These are phyloP conservation scores for Aegilops umbellulata DNA, from an alignment of 176 grass and related monocot species.

Conservation along the genomic window DNA sequence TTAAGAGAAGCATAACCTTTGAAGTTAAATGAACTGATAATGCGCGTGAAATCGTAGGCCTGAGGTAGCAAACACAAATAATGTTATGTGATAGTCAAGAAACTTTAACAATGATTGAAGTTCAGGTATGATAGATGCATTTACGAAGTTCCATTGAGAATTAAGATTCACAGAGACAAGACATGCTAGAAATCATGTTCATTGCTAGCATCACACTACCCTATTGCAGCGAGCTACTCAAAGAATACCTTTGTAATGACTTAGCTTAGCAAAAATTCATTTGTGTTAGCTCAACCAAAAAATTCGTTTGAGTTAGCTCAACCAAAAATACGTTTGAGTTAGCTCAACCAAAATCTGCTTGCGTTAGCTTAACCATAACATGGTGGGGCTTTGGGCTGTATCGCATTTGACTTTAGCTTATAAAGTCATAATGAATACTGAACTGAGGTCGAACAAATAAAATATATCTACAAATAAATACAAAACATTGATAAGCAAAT, in stretches of 20 bases:
- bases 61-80: conserved; percentile 39
- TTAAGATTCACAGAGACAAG: not conserved
- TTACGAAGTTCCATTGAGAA: not conserved
- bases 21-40: conserved; percentile 76
- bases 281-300: not conserved
- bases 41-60: conserved; percentile 66
- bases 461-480: not conserved
- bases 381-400: not conserved
- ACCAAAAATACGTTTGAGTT: not conserved
- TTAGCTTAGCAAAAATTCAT: no score
- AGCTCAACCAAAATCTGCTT: not conserved
- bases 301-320: not conserved
- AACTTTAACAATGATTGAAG: not conserved
- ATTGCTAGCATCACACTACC: not conserved
- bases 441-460: not conserved
- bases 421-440: not conserved
- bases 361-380: not conserved
- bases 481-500: not conserved
- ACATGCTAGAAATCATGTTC: not conserved
- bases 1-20: conserved; percentile 84
- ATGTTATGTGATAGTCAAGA: conserved; percentile 5
- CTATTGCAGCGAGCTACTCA: not conserved
- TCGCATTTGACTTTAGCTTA: not conserved
- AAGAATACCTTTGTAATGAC: not conserved
- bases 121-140: not conserved